Conservation (phyloP, 1,284 basidiomycete genomes). For the Stygiomarasmius scandens region DNA sequence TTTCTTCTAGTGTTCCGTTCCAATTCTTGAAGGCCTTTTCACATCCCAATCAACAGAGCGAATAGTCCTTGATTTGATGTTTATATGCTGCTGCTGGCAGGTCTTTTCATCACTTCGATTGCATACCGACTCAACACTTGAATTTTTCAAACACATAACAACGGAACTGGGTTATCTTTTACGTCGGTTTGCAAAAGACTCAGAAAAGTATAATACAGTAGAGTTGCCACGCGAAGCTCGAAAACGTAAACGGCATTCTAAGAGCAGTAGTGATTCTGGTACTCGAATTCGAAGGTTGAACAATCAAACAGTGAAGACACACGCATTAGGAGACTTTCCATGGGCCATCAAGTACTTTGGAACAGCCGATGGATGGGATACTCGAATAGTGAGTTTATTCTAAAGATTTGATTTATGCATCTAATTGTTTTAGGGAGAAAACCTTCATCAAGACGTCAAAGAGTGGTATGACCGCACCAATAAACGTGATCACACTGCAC, state of each 20-base stretch:
- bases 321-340: slow-evolving; percentile 10
- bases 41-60: background rate
- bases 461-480: slow-evolving; percentile 31
- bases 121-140: slow-evolving; percentile 17
- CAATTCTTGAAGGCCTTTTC: slow-evolving; percentile 9
- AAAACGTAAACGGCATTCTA: background rate
- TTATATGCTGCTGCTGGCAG: slow-evolving; percentile 1
- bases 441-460: slow-evolving; percentile 35
- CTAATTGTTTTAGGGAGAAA: slow-evolving; percentile 28
- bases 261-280: background rate
- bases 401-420: slow-evolving; percentile 17
- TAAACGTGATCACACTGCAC: slow-evolving; percentile 25
- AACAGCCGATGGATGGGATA: slow-evolving; percentile 12
- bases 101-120: slow-evolving; percentile 24
- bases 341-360: slow-evolving; percentile 5
- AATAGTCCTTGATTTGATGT: slow-evolving; percentile 5
- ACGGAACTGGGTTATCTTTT: slow-evolving; percentile 8
- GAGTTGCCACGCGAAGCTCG: background rate
- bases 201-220: background rate
- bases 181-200: slow-evolving; percentile 1
- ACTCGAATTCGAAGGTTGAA: slow-evolving; percentile 7
- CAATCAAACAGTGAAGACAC: slow-evolving; percentile 19
- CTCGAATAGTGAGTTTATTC: slow-evolving; percentile 9
- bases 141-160: slow-evolving; percentile 1
- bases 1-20: slow-evolving; percentile 5